Evolutionary conservation across 2,329 filamentous ascomycete genomes (phyloP).

Genomic region (Calonectria fujianensis): DNA sequence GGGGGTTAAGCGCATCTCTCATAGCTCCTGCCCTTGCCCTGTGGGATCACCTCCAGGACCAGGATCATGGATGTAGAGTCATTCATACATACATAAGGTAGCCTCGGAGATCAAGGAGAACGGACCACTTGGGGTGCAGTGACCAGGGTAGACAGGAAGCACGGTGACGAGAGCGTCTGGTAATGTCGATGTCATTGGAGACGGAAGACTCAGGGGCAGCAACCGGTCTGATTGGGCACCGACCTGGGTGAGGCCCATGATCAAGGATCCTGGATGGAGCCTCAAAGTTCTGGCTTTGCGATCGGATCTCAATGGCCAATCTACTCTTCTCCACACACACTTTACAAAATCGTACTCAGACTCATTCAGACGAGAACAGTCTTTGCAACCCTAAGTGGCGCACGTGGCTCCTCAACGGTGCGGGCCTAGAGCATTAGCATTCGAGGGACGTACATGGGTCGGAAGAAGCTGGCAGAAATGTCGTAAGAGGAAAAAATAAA

Average conservation of each 20-base stretch:
- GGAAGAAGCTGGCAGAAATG: conserved; percentile 30
- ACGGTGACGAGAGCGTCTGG: conserved; percentile 43
- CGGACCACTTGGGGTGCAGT: conserved; percentile 45
- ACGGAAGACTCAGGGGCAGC: conserved; percentile 42
- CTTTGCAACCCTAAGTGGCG: conserved; percentile 51
- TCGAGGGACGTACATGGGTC: conserved; percentile 47
- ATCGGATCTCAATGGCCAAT: conserved; percentile 53
- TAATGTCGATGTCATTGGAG: conserved; percentile 42
- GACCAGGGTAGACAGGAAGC: conserved; percentile 41
- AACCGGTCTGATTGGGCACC: conserved; percentile 45
- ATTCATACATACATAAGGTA: conserved; percentile 32
- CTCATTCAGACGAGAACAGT: conserved; percentile 42
- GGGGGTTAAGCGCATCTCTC: conserved; percentile 21
- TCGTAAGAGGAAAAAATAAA: conserved; percentile 22
- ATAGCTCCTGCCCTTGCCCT: conserved; percentile 40
- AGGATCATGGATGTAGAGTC: conserved; percentile 43
- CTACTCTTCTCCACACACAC: conserved; percentile 49
- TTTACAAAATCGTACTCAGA: conserved; percentile 38
- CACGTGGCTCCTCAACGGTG: conserved; percentile 57
- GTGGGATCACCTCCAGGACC: conserved; percentile 45
- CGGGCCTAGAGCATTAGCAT: conserved; percentile 54
- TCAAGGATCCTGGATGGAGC: conserved; percentile 44
- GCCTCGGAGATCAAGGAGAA: conserved; percentile 47
- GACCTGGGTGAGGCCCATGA: conserved; percentile 38
- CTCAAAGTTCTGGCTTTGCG: conserved; percentile 44